phyloP scores from a whole-genome alignment of 1,284 basidiomycete genomes.

The Papiliotrema laurentii region DNA sequence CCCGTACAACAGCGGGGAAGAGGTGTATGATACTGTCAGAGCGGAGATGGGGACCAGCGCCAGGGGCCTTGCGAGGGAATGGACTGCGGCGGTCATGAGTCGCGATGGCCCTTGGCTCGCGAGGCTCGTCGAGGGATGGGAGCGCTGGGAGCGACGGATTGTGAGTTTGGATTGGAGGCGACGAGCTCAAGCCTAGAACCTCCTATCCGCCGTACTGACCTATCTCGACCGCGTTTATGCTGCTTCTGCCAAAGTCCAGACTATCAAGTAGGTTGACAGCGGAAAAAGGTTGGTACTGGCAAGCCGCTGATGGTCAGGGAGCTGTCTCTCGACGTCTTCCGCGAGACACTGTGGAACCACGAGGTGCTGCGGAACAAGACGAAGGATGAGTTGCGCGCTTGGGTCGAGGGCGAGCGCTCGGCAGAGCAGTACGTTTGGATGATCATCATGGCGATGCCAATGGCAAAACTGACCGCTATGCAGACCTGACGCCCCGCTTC shows the following conservation, averaged over 20 bases:
- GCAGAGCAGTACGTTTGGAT: constrained; percentile 21
- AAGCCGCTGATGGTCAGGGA: constrained; percentile 45
- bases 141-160: constrained; percentile 20
- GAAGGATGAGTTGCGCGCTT: constrained; percentile 54
- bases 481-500: constrained; percentile 8
- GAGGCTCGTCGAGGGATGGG: constrained; percentile 24
- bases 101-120: constrained; percentile 28
- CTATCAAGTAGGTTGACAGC: constrained; percentile 27
- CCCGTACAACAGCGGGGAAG: constrained; percentile 15
- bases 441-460: constrained; percentile 16
- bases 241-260: constrained; percentile 21
- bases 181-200: constrained; percentile 13
- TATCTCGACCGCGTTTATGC: constrained; percentile 44
- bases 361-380: constrained; percentile 52
- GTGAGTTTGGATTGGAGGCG: constrained; percentile 12
- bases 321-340: constrained; percentile 56
- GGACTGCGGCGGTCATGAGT: constrained; percentile 25
- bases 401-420: constrained; percentile 60
- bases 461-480: background rate
- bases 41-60: constrained; percentile 21
- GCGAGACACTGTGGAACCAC: constrained; percentile 54
- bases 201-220: constrained; percentile 39
- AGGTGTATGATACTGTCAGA: constrained; percentile 21
- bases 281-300: background rate
- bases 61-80: constrained; percentile 19